Conservation (phyloP, 129 eudicot species). For the Chrysanthemum makinoi region DNA sequence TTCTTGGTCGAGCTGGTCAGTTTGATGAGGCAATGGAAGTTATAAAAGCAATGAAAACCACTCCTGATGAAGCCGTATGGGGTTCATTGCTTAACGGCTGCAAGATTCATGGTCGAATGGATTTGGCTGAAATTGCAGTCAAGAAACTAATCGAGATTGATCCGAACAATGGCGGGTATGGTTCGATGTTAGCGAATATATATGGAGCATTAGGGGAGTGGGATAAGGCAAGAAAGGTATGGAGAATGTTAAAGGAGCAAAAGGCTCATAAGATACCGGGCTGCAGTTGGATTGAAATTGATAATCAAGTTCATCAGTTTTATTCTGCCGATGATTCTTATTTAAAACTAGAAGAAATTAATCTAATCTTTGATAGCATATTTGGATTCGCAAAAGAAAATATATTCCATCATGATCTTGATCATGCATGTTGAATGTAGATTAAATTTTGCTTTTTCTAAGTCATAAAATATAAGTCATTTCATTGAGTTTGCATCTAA, state of each 20-base stretch:
- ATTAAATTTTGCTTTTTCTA: background rate
- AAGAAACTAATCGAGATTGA: constrained; percentile 56
- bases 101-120: constrained; percentile 61
- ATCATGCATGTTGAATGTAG: constrained; percentile 6
- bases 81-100: constrained; percentile 86
- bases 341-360: constrained; percentile 63
- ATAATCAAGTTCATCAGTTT: constrained; percentile 65
- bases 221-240: constrained; percentile 60
- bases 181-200: constrained; percentile 68
- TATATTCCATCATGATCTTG: constrained; percentile 12
- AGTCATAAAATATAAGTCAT: too few relatives aligned
- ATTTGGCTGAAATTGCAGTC: constrained; percentile 75
- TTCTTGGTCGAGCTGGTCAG: constrained; percentile 66
- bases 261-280: constrained; percentile 68
- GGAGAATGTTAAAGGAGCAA: constrained; percentile 53
- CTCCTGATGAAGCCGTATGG: constrained; percentile 82
- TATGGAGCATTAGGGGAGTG: constrained; percentile 75
- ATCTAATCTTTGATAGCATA: constrained; percentile 44
- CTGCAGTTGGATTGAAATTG: constrained; percentile 89
- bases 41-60: constrained; percentile 51
- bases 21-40: constrained; percentile 71
- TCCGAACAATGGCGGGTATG: constrained; percentile 73
- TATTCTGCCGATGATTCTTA: constrained; percentile 63
- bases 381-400: constrained; percentile 30
- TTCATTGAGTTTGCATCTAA: background rate